These are phyloP conservation scores for Cystobasidium pallidum DNA, from an alignment of 1,284 basidiomycete species.

Conservation along the genomic window DNA sequence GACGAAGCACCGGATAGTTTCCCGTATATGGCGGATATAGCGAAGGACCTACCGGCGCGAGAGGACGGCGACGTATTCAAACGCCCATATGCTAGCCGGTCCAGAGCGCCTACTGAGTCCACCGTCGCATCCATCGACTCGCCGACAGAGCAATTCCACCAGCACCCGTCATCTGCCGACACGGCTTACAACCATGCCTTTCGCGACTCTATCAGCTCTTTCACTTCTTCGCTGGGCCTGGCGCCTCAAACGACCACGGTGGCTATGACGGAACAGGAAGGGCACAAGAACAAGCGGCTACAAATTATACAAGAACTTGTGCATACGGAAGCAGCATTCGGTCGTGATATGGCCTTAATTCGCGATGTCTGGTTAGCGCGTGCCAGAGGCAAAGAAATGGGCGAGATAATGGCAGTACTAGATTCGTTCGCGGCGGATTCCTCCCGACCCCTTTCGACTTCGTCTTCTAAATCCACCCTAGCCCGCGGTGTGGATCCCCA, in stretches of 20 bases:
- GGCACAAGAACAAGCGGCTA: slow-evolving; percentile 54
- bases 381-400: slow-evolving; percentile 54
- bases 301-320: slow-evolving; percentile 55
- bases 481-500: not conserved
- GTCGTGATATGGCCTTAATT: slow-evolving; percentile 56
- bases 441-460: not conserved
- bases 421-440: not conserved
- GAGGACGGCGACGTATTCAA: not conserved
- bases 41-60: not conserved
- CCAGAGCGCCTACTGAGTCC: not conserved
- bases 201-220: slow-evolving; percentile 11
- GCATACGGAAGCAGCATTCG: slow-evolving; percentile 56
- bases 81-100: not conserved
- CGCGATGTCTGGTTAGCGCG: slow-evolving; percentile 57
- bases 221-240: slow-evolving; percentile 5
- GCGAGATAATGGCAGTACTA: slow-evolving; percentile 44
- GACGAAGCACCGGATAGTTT: slow-evolving; percentile 8
- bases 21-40: slow-evolving; percentile 1
- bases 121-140: not conserved
- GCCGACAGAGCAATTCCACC: not conserved
- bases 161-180: not conserved
- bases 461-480: not conserved
- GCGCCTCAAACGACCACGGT: not conserved
- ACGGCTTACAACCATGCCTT: slow-evolving; percentile 16
- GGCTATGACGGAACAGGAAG: slow-evolving; percentile 39